Evolutionary conservation across 345 rosid species (phyloP), one percentile per base, ranked within the genome.

Genomic region (Anacardium occidentale): DNA sequence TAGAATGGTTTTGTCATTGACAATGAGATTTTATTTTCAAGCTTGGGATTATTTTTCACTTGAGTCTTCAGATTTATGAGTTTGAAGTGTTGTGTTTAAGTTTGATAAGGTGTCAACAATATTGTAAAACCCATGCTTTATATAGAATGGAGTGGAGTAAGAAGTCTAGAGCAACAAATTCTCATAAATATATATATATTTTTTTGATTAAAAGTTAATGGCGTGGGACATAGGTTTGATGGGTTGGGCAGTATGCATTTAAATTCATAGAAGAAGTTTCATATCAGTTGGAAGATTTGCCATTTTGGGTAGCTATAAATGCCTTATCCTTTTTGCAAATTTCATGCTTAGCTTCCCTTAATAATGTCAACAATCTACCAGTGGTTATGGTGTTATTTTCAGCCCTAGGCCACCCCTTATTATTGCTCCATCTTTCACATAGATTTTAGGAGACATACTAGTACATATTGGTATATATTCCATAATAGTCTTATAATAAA

Each of bases 221-320:
- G 68, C 40, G 29, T 57, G 32, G 68, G 48, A 29, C 50, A 72
- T 37, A 47, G 61, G 40, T 62, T 34, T 21, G 32, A 71, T 72
- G 64, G 78, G 66, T 77, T 61, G 62, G 58, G 64, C 58, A 56
- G 42, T 14, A 37, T 54, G 29, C 21, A 5, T 48, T 25, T 60
- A 44, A 10, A 29, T 67, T 59, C 25, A 50, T 21, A 29, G 64
- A 40, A 51, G 29, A 45, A 32, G 42, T 25, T 29, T 68, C 34
- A 68, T 26, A 15, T 55, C 21, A 34, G 60, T 32, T 10, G 13
- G 77, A 78, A 70, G 44, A 61, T 54, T 24, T 59, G 34, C 65
- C 11, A 1, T 44, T 20, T 26, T 58, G 22, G 75, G 45, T 17
- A 64, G 20, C 48, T 34, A 59, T 29, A 58, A 64, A 26, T 58